Percentiles rank a stretch among this genome's conserved stretches.
phyloP scores from a whole-genome alignment of 2,329 filamentous ascomycete species.

The Trichoderma gracile region DNA sequence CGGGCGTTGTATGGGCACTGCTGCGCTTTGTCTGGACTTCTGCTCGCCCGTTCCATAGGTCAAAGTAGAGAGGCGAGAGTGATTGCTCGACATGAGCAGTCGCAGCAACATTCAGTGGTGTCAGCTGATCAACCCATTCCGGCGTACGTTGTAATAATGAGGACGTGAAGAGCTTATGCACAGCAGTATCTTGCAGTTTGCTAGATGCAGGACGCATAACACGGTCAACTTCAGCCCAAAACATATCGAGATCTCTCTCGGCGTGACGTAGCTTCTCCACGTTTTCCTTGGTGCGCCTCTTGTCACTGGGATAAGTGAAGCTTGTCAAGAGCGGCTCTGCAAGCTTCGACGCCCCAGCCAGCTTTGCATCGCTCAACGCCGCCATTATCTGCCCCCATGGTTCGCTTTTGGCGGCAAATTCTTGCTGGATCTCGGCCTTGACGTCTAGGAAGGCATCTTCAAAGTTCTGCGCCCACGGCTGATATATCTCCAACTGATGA shows the following conservation, averaged over 20 bases:
- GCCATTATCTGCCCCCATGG: not conserved
- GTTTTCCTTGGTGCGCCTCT: slow-evolving; percentile 35
- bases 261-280: slow-evolving; percentile 44
- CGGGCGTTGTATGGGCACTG: not conserved
- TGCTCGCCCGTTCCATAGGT: not conserved
- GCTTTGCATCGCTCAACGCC: not conserved
- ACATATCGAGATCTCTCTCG: slow-evolving; percentile 40
- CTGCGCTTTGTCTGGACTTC: not conserved
- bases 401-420: not conserved
- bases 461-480: not conserved
- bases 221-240: slow-evolving; percentile 25
- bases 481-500: not conserved
- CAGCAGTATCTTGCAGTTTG: slow-evolving; percentile 29
- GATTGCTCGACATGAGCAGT: not conserved
- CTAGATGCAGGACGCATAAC: slow-evolving; percentile 22
- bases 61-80: not conserved
- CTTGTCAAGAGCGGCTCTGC: slow-evolving; percentile 17
- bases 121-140: not conserved
- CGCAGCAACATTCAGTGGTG: not conserved
- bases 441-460: not conserved
- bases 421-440: too few species aligned
- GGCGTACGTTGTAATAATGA: not conserved
- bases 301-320: not conserved
- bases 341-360: slow-evolving; percentile 25
- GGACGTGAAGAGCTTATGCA: slow-evolving; percentile 35